Conservation (phyloP, 1,284 basidiomycete species). For the Sanguinoderma infundibulare region DNA sequence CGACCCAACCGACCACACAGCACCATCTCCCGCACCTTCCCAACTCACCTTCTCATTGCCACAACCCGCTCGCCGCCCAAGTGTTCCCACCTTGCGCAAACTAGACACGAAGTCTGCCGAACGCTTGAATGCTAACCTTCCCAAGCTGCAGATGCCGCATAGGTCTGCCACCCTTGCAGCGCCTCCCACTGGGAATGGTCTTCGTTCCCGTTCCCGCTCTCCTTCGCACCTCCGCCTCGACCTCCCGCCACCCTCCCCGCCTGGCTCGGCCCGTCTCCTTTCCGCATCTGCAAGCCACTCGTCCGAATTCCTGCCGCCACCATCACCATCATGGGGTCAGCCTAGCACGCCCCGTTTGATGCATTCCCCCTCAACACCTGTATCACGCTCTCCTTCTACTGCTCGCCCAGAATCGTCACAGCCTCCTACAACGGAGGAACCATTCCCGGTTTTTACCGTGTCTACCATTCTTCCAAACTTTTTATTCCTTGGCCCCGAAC, state of each 20-base stretch:
- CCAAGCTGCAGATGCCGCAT: constrained; percentile 60
- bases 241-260: constrained; percentile 61
- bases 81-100: constrained; percentile 61
- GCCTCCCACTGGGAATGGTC: constrained; percentile 40
- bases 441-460: constrained; percentile 70
- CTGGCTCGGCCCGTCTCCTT: constrained; percentile 47
- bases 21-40: constrained; percentile 70
- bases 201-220: constrained; percentile 50
- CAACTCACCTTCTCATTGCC: constrained; percentile 60
- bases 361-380: constrained; percentile 38
- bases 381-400: constrained; percentile 56
- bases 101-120: constrained; percentile 64
- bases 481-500: constrained; percentile 90
- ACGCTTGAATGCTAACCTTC: constrained; percentile 48
- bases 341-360: constrained; percentile 28
- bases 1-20: constrained; percentile 44
- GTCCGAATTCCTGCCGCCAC: constrained; percentile 35
- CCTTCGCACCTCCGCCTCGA: constrained; percentile 64
- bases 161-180: constrained; percentile 62
- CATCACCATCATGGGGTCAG: constrained; percentile 33
- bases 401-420: constrained; percentile 58
- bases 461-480: constrained; percentile 91
- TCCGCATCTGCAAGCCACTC: constrained; percentile 20
- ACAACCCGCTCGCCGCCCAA: constrained; percentile 58
- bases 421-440: constrained; percentile 58